Base-by-base conservation (phyloP, 2,329 filamentous ascomycete species). In the Fusarium oxysporum region DNA sequence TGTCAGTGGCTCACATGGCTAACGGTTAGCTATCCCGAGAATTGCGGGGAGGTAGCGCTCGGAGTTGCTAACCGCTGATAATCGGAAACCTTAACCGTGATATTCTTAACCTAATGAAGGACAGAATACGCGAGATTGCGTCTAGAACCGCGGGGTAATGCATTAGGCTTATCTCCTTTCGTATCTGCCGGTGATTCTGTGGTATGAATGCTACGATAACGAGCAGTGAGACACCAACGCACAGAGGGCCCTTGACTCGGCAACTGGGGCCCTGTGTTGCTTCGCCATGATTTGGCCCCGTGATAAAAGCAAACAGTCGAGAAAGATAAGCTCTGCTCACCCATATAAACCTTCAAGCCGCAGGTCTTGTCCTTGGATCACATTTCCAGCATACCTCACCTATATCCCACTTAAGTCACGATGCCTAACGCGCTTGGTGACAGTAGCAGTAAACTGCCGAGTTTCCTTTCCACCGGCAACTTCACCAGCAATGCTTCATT, bases 121-220 rank as follows among this genome's bases (percentile, higher is more conserved):
- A 32, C 17, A 33, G 40, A n/a, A 6, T 4, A 47, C 25, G 21
- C 19, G 16, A 43, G 10, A 35, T 12, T 54, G 19, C 13, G 6
- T 43, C 55, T 40, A 48, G 17, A 43, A 38, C 35, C 53, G 65
- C 55, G 55, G 65, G 65, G 65, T 67, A 67, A 23, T 28, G 13
- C 17, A 16, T 12, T 8, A 8, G 13, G 25, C 10, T 40, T 33
- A 13, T 16, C 7, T 41, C 6, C 21, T 47, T 44, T 47, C 9
- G 6, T 40, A 6, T 40, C 17, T 41, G 1, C 10, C 4, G n/a
- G 23, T 35, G 23, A n/a, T 37, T 12, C 11, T n/a, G 17, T 5
- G 14, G 16, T 10, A 17, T 28, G 1, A 17, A 47, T 25, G 9
- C 32, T 19, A 12, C 41, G 64, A 45, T 51, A 53, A 61, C 17